Percentiles rank a stretch among this genome's conserved stretches.
Evolutionary conservation across 257 asterid species (phyloP).

Genomic region (Solanum dulcamara): DNA sequence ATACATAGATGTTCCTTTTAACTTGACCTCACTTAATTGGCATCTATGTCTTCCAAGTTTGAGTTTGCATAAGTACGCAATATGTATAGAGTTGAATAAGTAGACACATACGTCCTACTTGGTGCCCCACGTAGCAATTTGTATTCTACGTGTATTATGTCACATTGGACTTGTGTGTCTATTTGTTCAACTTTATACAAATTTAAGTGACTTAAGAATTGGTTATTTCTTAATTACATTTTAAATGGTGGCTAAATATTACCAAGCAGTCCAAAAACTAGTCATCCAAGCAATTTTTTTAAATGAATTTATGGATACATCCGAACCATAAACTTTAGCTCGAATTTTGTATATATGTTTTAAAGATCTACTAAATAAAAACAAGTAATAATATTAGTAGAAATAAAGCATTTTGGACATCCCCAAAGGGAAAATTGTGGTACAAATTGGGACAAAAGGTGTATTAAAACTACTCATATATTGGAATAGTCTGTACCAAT

Average conservation of each 20-base stretch:
- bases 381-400: neutral
- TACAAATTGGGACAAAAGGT: neutral
- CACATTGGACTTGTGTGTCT: too few relatives aligned
- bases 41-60: too few relatives aligned
- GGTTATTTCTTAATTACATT: neutral
- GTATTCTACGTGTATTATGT: too few relatives aligned
- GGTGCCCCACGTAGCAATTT: too few relatives aligned
- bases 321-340: neutral
- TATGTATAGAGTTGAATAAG: too few relatives aligned
- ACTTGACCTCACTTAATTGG: too few relatives aligned
- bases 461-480: neutral
- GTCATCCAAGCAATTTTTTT: neutral
- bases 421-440: neutral
- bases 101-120: too few relatives aligned
- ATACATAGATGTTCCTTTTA: too few relatives aligned
- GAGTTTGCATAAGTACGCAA: too few relatives aligned
- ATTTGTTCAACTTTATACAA: too few relatives aligned
- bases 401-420: neutral
- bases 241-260: neutral
- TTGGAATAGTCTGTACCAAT: neutral
- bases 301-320: neutral
- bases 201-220: too few relatives aligned
- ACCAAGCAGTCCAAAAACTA: neutral
- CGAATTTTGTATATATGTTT: neutral
- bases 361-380: neutral